Percentiles rank a stretch among this genome's conserved stretches.
Conservation (phyloP, 495 filamentous ascomycete species). For the Hypoxylon fuscum region DNA sequence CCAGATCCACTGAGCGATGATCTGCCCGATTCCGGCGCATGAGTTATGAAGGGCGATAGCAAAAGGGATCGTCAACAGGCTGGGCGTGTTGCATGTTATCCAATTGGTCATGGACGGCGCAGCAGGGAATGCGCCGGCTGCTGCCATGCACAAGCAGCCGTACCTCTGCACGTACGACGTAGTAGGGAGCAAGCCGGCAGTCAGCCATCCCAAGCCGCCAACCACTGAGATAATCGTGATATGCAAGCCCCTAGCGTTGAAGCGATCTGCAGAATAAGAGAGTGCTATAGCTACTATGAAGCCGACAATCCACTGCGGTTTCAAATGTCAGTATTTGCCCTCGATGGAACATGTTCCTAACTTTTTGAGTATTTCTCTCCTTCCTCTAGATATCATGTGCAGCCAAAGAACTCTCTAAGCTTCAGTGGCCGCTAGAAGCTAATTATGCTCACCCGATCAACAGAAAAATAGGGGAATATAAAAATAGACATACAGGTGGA, state of each 20-base stretch:
- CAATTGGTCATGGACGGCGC: slow-evolving; percentile 25
- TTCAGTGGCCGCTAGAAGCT: too few species aligned
- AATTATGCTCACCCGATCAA: too few species aligned
- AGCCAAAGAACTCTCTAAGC: too few species aligned
- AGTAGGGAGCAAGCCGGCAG: slow-evolving; percentile 23
- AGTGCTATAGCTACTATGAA: slow-evolving; percentile 30
- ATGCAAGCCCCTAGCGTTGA: slow-evolving; percentile 20
- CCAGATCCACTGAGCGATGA: slow-evolving; percentile 58
- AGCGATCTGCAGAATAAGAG: slow-evolving; percentile 29
- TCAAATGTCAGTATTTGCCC: too few species aligned
- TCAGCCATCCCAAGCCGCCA: slow-evolving; percentile 31
- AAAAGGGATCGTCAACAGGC: slow-evolving; percentile 24
- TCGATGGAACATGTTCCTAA: too few species aligned
- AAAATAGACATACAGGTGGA: slow-evolving; percentile 65
- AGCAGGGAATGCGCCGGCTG: slow-evolving; percentile 27
- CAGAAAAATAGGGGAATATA: background rate
- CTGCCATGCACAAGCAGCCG: slow-evolving; percentile 28
- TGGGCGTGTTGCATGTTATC: slow-evolving; percentile 29
- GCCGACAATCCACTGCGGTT: slow-evolving; percentile 30
- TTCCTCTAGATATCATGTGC: too few species aligned
- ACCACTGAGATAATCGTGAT: slow-evolving; percentile 21
- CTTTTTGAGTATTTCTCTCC: too few species aligned
- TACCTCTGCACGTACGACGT: slow-evolving; percentile 30
- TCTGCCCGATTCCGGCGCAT: slow-evolving; percentile 32
- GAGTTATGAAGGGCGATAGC: slow-evolving; percentile 34